These are phyloP conservation scores for Brassica balearica DNA, from an alignment of 441 rosid genomes.

Conservation along the genomic window DNA sequence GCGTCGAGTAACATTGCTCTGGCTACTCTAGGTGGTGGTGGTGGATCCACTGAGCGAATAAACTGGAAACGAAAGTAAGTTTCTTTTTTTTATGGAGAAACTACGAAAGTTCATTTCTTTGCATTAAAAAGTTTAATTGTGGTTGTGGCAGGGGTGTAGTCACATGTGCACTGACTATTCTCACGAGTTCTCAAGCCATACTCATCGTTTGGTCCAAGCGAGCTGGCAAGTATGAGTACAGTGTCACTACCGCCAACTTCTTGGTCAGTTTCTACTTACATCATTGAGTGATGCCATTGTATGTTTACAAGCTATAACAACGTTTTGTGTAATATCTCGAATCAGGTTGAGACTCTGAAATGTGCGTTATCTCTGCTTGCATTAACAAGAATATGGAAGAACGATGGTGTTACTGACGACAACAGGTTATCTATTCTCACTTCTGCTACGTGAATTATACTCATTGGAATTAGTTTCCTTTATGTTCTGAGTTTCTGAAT, in stretches of 20 bases:
- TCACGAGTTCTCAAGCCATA: slow-evolving; percentile 95
- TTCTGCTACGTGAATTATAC: neutral
- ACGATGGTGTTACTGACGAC: slow-evolving; percentile 89
- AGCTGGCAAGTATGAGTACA: slow-evolving; percentile 96
- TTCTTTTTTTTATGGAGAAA: neutral
- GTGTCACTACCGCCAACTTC: slow-evolving; percentile 95
- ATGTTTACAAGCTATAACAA: neutral
- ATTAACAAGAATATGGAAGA: slow-evolving; percentile 80
- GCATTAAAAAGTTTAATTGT: neutral
- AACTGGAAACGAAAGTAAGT: slow-evolving; percentile 91
- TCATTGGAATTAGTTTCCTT: slow-evolving; percentile 4
- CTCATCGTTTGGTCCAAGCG: slow-evolving; percentile 98
- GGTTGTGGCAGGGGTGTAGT: slow-evolving; percentile 64
- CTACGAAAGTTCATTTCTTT: neutral
- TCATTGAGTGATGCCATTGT: neutral
- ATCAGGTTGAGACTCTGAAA: slow-evolving; percentile 93
- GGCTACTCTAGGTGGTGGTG: slow-evolving; percentile 38
- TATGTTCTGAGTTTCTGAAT: neutral
- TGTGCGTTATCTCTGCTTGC: slow-evolving; percentile 86
- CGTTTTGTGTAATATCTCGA: neutral
- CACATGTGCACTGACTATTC: slow-evolving; percentile 82
- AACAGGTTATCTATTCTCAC: slow-evolving; percentile 60
- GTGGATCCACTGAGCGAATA: slow-evolving; percentile 41
- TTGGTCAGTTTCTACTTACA: slow-evolving; percentile 44
- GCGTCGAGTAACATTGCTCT: slow-evolving; percentile 49